A percentile compares a stretch with the other conserved stretches of the same genome.
These are phyloP conservation scores for Cryphonectria radicalis DNA, from an alignment of 2,329 filamentous ascomycete genomes.

Conservation along the genomic window DNA sequence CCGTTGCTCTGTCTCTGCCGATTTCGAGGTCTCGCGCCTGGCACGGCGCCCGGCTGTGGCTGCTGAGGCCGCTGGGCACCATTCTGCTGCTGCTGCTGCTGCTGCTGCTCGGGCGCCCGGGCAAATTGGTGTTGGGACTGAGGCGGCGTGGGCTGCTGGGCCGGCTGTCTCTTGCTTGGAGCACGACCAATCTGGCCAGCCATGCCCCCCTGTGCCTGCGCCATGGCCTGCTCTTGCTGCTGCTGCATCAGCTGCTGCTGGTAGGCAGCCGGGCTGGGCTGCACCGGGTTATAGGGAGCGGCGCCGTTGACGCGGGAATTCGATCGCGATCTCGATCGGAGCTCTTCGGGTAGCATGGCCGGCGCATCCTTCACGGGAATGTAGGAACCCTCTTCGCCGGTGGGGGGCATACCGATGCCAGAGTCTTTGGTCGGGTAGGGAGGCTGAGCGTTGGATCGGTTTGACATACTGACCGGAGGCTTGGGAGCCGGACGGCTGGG, in stretches of 20 bases:
- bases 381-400: conserved; percentile 59
- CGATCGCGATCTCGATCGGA: conserved; percentile 69
- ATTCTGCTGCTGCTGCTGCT: conserved; percentile 34
- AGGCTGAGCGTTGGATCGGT: conserved; percentile 57
- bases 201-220: conserved; percentile 78
- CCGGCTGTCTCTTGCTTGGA: conserved; percentile 71
- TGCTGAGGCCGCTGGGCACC: conserved; percentile 42
- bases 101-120: conserved; percentile 37
- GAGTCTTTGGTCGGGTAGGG: conserved; percentile 65
- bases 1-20: conserved; percentile 77
- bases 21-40: conserved; percentile 72
- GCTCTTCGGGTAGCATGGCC: conserved; percentile 68
- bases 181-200: conserved; percentile 70
- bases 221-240: conserved; percentile 85
- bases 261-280: conserved; percentile 52
- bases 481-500: conserved; percentile 86
- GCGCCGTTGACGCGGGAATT: conserved; percentile 60
- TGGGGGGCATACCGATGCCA: conserved; percentile 63
- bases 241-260: conserved; percentile 73
- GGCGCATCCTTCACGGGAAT: conserved; percentile 57
- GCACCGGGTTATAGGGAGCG: conserved; percentile 50
- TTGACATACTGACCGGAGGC: conserved; percentile 71
- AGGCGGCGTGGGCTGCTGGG: conserved; percentile 54
- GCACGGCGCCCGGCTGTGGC: conserved; percentile 42
- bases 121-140: conserved; percentile 56